Conservation (phyloP, 305 asterid species). For the Fraxinus greggii region DNA sequence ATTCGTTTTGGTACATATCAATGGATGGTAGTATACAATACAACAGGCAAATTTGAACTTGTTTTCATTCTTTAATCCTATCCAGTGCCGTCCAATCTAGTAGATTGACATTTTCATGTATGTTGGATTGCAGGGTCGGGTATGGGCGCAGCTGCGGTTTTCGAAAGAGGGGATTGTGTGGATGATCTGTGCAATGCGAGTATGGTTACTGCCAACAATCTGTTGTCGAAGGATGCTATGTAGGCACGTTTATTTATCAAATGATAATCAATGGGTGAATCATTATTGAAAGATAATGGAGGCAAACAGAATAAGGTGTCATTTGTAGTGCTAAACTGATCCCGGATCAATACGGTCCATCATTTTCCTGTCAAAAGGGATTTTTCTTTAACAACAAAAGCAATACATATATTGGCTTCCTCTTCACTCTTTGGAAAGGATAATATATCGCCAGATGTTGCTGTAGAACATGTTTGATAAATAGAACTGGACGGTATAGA, state of each 20-base stretch:
- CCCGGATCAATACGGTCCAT: neutral
- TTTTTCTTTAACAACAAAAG: neutral
- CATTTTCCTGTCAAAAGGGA: neutral
- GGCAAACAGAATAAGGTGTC: neutral
- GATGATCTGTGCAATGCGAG: slow-evolving; percentile 58
- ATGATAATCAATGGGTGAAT: neutral
- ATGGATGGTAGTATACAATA: neutral
- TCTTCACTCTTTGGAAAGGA: neutral
- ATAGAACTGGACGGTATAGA: neutral
- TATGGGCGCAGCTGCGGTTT: slow-evolving; percentile 96
- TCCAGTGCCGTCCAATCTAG: neutral
- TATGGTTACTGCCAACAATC: slow-evolving; percentile 21
- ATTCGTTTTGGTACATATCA: neutral
- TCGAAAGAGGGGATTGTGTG: slow-evolving; percentile 75
- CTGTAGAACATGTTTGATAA: neutral
- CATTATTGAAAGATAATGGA: neutral
- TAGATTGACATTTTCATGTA: neutral
- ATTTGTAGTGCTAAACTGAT: neutral
- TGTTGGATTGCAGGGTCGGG: slow-evolving; percentile 61
- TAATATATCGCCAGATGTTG: neutral
- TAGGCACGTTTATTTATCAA: slow-evolving; percentile 9
- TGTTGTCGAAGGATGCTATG: slow-evolving; percentile 44
- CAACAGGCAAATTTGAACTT: neutral
- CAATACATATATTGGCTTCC: neutral
- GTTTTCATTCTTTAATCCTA: neutral